Evolutionary conservation across 306 rosid species (phyloP), one percentile per base, ranked within the genome.

Genomic region (Hylodesmum podocarpum): DNA sequence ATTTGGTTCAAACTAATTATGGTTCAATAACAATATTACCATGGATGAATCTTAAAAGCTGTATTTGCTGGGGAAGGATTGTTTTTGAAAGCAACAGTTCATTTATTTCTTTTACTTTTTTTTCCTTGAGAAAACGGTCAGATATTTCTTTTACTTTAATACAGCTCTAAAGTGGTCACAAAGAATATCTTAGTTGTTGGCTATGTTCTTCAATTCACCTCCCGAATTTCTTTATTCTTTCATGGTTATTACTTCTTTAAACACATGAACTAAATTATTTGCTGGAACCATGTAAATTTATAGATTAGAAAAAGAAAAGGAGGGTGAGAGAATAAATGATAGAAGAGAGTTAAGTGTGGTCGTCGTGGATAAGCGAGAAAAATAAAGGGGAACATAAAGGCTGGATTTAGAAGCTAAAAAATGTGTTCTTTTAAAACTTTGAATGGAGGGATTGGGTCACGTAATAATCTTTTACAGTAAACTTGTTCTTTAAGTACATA

Each of bases 71-170:
- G 69, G 46, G 88, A 73, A 83, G 82, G 80, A 28, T 76, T 84
- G 50, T 66, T 36, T 49, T 67, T 66, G 84, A 83, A 87, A 83
- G 88, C 82, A 79, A 79, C 77, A 54, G 13, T 46, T 51, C 79
- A 46, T 57, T 31, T 28, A 57, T 57, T 70, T 77, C 74, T 77
- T 82, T 70, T 37, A 21, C 73, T 53, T 63, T 70, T 28, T 28
- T 14, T 28, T 44, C 13, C 25, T 12, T 9, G 16, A 70, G 68
- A 44, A 77, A 82, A 63, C 37, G 28, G 76, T 72, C 82, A 19
- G 67, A 72, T 82, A 72, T 66, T 77, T 79, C 84, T 73, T 80
- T 85, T 77, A 78, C 86, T 85, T 87, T 87, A 83, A 66, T 74
- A 49, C 80, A 79, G 75, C 79, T 76, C 80, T 47, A 53, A 84